Base-by-base conservation (phyloP, 331 rosid genomes). In the Prunus yedoensis region DNA sequence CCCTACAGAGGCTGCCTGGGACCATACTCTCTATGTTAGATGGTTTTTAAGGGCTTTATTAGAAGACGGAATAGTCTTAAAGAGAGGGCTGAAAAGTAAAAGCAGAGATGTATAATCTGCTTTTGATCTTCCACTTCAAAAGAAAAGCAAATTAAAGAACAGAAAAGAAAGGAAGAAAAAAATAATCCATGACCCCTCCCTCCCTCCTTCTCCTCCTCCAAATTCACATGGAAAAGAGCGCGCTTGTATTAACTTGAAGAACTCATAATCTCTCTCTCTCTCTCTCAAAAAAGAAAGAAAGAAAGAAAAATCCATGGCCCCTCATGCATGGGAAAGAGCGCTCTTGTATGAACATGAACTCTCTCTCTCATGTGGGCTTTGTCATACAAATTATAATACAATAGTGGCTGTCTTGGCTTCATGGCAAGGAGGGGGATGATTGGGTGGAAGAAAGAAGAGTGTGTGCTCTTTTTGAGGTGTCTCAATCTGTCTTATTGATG, bases 71-170 rank as follows among this genome's bases (percentile, higher is more conserved):
- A 86, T 85, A 79, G 90, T 89, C 90, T 85, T 86, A 88, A 89
- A 86, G 96, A 81, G 89, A 81, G 85, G 88, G 85, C 87, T 82
- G 79, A 87, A 89, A 89, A 89, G 91, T 47, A 80, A 90, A 84
- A 85, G 91, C 78, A 74, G 82, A 78, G 73, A 80, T 75, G 41
- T 74, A 60, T 21, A 84, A 78, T 85, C 85, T 87, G 87, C 89
- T 86, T 88, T 88, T 83, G 89, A 89, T 86, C 86, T 88, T 86
- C 91, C 93, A 84, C 92, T 89, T 77, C 72, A 85, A 79, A 84
- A 74, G 81, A 78, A 74, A 77, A 74, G 81, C 78, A 72, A 88
- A 68, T 65, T 38, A 66, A 66, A 41, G 52, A 63, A 63, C 5
- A 66, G 52, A 47, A 38, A 38, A 7, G 0, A 38, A 38, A 7